Evolutionary conservation across 345 rosid species (phyloP).

Genomic region (Syzygium oleosum): DNA sequence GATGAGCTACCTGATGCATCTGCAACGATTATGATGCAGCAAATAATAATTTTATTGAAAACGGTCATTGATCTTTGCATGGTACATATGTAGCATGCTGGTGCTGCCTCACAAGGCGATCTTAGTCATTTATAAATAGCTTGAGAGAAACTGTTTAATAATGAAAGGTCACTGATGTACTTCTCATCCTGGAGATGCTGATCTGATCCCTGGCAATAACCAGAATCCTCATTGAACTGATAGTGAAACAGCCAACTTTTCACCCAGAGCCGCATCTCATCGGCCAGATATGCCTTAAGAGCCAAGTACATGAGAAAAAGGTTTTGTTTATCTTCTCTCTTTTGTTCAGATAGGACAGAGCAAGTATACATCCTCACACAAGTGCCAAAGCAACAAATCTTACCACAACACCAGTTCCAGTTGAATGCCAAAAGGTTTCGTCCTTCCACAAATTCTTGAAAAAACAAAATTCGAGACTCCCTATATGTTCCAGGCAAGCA

Average conservation of each 20-base stretch:
- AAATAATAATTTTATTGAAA: not conserved
- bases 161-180: not conserved
- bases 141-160: not conserved
- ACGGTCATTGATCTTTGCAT: not conserved
- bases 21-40: not conserved
- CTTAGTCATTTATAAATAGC: not conserved
- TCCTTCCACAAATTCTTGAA: not conserved
- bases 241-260: not conserved
- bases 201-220: not conserved
- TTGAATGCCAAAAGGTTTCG: not conserved
- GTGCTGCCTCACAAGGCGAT: not conserved
- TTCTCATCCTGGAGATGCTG: not conserved
- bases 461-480: not conserved
- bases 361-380: not conserved
- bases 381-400: not conserved
- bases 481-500: not conserved
- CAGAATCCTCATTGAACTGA: not conserved
- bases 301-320: not conserved
- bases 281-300: not conserved
- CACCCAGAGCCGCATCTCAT: not conserved
- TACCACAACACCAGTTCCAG: not conserved
- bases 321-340: not conserved
- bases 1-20: not conserved
- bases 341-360: not conserved
- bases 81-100: not conserved